These are phyloP conservation scores for Leccinum incarnatum DNA, from an alignment of 768 basidiomycete species.

Conservation along the genomic window DNA sequence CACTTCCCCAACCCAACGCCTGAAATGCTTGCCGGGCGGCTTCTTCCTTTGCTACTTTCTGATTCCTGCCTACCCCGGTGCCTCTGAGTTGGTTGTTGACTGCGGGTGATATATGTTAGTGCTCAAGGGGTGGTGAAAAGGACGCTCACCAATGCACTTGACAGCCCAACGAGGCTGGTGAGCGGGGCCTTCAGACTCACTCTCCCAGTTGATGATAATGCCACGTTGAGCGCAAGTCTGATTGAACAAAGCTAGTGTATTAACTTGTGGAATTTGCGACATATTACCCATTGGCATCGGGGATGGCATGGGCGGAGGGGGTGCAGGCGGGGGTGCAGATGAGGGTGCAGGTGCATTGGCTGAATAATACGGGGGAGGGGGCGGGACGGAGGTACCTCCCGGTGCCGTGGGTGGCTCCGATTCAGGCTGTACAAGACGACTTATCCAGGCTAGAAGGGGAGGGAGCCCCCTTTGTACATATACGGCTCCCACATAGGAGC, in stretches of 20 bases:
- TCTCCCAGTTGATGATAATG: conserved; percentile 44
- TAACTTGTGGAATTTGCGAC: conserved; percentile 29
- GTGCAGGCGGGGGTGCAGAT: conserved; percentile 9
- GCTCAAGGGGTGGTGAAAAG: background rate
- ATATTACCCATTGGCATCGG: conserved; percentile 14
- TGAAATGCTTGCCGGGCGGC: conserved; percentile 59
- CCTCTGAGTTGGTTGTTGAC: conserved; percentile 54
- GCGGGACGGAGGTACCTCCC: conserved; percentile 14
- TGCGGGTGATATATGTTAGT: conserved; percentile 22
- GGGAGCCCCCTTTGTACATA: conserved; percentile 54
- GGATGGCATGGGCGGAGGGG: conserved; percentile 25
- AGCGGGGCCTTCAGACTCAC: conserved; percentile 45
- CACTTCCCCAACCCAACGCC: conserved; percentile 50
- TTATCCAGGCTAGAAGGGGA: conserved; percentile 56
- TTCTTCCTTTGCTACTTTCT: conserved; percentile 66
- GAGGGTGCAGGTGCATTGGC: conserved; percentile 13
- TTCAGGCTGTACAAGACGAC: conserved; percentile 51
- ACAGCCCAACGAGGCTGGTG: conserved; percentile 60
- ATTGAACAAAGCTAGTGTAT: conserved; percentile 49
- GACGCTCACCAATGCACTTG: conserved; percentile 46
- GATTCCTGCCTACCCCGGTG: conserved; percentile 51
- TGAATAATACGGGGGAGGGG: conserved; percentile 27
- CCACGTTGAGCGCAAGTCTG: conserved; percentile 52
- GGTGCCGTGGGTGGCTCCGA: conserved; percentile 24
- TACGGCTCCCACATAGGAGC: conserved; percentile 65